Evolutionary conservation across 371 early-diverging fungal species (phyloP).

Genomic region (Syncephalastrum monosporum): DNA sequence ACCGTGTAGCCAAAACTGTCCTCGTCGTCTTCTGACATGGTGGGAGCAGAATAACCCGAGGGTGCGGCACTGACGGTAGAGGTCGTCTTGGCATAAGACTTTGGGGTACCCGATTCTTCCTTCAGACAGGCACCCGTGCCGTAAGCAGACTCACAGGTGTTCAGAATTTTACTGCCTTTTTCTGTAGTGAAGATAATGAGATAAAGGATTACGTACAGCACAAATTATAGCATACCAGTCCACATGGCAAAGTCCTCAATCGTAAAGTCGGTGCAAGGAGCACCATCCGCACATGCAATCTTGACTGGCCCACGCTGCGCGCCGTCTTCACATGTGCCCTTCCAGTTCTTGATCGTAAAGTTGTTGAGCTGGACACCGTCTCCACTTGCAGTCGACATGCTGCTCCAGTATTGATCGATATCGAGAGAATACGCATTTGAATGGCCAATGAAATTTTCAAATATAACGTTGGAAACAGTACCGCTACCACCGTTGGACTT

Average conservation of each 20-base stretch:
- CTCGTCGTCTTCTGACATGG: conserved; percentile 3
- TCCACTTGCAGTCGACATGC: not conserved
- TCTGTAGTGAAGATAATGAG: not conserved
- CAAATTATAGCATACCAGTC: not conserved
- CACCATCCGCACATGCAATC: conserved; percentile 5
- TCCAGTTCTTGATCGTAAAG: conserved; percentile 7
- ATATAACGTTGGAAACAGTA: conserved; percentile 3
- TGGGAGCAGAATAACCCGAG: conserved; percentile 3
- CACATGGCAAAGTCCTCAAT: conserved; percentile 8
- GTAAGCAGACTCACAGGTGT: conserved; percentile 5
- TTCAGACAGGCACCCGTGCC: conserved; percentile 3
- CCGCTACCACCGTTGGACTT: conserved; percentile 7
- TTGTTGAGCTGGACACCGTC: conserved; percentile 5
- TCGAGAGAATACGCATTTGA: conserved; percentile 1
- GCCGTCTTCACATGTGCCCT: conserved; percentile 3
- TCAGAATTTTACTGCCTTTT: not conserved
- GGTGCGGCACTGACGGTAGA: not conserved
- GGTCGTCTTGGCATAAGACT: not conserved
- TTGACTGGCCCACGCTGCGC: conserved; percentile 5
- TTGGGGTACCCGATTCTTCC: not conserved
- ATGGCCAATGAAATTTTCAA: conserved; percentile 7
- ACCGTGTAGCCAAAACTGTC: conserved; percentile 4
- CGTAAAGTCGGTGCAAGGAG: conserved; percentile 4
- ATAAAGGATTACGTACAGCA: not conserved
- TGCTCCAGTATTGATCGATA: conserved; percentile 9